Evolutionary conservation across 2,329 filamentous ascomycete species (phyloP), one percentile per base, ranked within the genome.

Genomic region (Simplicillium sp.): DNA sequence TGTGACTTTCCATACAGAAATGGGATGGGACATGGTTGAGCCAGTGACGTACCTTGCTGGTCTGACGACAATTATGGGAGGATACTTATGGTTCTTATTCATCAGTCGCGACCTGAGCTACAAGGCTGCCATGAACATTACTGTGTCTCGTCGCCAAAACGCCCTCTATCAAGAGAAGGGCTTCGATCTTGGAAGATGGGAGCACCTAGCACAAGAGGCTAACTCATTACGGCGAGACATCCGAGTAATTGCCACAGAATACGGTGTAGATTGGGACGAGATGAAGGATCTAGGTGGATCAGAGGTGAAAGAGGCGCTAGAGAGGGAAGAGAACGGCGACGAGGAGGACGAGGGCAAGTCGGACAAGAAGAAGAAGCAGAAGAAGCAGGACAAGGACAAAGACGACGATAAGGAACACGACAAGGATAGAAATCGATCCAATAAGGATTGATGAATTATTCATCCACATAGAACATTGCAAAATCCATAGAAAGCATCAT

Each of bases 41-140:
- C 88, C 87, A 0, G 78, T 94, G 2, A 94, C 87, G 29, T 95
- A 95, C 55, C 77, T 95, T 13, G 87, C 85, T 2, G 85, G 87
- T n/a, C 69, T 96, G 48, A 78, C 81, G 1, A 88, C 84, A 11
- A 77, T 95, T 54, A 94, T 95, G 67, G 82, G 82, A 7, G 89
- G 87, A 49, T 96, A 96, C 54, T 69, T 94, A 40, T 96, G 87
- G 87, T 95, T 96, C 58, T 67, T 95, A 11, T 94, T 89, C 62
- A 86, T 95, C 66, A 94, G 89, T 63, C 78, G 85, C 15, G 88
- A 95, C 61, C 80, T 94, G 11, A 86, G 79, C 48, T 95, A 95
- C 67, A 82, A 84, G 50, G 82, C 82, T 3, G 87, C 89, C 20
- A 79, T 95, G 65, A 89, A 94, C 57, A 73, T 94, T 40, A 95